Conservation (phyloP, 106 monocot species). For the Gastrodia elata region DNA sequence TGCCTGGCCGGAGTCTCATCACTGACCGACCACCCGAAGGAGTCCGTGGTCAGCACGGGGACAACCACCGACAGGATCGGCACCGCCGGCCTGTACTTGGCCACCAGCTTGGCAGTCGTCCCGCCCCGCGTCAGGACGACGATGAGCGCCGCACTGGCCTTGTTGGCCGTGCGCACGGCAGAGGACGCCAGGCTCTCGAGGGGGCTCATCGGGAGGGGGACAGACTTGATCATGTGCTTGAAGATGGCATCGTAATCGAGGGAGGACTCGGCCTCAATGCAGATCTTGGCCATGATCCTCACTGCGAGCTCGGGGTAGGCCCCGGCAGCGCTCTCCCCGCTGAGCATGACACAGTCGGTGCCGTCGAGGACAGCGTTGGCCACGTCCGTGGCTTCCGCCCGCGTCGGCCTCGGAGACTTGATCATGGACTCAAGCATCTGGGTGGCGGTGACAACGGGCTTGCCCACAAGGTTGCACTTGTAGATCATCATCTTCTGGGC, state of each 20-base stretch:
- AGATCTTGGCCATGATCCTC: slow-evolving; percentile 41
- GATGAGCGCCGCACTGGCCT: slow-evolving; percentile 28
- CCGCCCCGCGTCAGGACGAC: slow-evolving; percentile 43
- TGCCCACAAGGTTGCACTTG: slow-evolving; percentile 57
- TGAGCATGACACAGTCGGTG: slow-evolving; percentile 68
- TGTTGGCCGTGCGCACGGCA: slow-evolving; percentile 36
- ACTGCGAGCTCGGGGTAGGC: slow-evolving; percentile 52
- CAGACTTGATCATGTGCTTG: slow-evolving; percentile 26
- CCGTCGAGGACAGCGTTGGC: slow-evolving; percentile 66
- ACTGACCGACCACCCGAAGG: slow-evolving; percentile 33
- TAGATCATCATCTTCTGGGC: slow-evolving; percentile 73
- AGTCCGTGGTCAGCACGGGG: slow-evolving; percentile 32
- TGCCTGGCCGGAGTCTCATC: slow-evolving; percentile 43
- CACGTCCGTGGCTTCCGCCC: slow-evolving; percentile 62
- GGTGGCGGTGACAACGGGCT: slow-evolving; percentile 61
- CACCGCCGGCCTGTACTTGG: slow-evolving; percentile 41
- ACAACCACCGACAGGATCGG: slow-evolving; percentile 51
- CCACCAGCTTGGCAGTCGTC: slow-evolving; percentile 40
- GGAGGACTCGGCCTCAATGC: slow-evolving; percentile 45
- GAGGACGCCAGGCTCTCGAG: slow-evolving; percentile 42
- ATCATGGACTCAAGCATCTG: slow-evolving; percentile 84
- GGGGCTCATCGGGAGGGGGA: slow-evolving; percentile 47
- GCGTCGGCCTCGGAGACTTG: slow-evolving; percentile 58
- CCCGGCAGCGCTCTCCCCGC: slow-evolving; percentile 58
- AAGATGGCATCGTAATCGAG: slow-evolving; percentile 39